Evolutionary conservation across 306 rosid species (phyloP).

Genomic region (Acacia crassicarpa): DNA sequence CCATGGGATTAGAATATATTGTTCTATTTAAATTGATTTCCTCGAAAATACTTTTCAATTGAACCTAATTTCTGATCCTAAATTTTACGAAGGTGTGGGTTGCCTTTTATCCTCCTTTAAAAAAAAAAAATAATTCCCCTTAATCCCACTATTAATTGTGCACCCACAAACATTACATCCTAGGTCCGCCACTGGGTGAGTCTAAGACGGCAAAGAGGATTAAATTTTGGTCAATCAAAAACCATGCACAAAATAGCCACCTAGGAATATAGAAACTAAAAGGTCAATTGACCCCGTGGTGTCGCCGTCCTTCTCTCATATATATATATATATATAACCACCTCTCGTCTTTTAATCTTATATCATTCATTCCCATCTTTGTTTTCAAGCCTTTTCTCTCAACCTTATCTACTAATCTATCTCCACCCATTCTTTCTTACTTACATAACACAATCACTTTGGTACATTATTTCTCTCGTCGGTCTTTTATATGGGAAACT

Average conservation of each 20-base stretch:
- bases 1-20: too few species aligned
- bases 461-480: not conserved
- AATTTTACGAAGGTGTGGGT: too few species aligned
- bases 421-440: not conserved
- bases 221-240: not conserved
- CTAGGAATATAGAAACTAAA: not conserved
- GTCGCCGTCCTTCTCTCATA: not conserved
- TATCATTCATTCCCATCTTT: not conserved
- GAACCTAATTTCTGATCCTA: too few species aligned
- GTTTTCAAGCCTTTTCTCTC: not conserved
- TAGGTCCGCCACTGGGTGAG: too few species aligned
- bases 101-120: too few species aligned
- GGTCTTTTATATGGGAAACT: slow-evolving; percentile 48
- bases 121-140: too few species aligned
- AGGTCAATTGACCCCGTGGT: not conserved
- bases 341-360: not conserved
- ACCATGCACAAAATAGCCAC: not conserved
- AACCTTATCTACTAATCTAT: not conserved
- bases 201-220: not conserved
- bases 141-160: too few species aligned
- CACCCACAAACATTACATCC: too few species aligned
- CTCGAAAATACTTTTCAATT: too few species aligned
- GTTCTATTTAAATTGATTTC: too few species aligned
- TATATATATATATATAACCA: not conserved
- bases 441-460: not conserved